Conservation (phyloP, 2,329 filamentous ascomycete genomes). For the Aspergillus sp. region DNA sequence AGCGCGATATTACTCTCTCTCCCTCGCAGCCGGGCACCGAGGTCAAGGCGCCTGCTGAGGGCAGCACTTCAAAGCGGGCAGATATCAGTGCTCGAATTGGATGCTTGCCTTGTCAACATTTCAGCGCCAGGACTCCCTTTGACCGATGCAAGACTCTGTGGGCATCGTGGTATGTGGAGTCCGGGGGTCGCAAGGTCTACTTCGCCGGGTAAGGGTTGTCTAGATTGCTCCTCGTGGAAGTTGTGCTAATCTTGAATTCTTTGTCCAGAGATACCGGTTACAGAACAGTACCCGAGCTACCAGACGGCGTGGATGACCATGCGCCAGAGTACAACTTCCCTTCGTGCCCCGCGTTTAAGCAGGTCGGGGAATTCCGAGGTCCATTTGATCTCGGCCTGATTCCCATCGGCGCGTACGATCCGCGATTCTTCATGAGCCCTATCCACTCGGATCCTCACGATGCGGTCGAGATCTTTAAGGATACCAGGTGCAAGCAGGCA, state of each 20-base stretch:
- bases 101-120: constrained; percentile 85
- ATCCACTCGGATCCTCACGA: constrained; percentile 89
- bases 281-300: constrained; percentile 70
- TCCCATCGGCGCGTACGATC: constrained; percentile 85
- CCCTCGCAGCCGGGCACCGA: constrained; percentile 33
- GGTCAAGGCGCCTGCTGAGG: constrained; percentile 33
- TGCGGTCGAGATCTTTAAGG: constrained; percentile 84
- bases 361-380: constrained; percentile 79
- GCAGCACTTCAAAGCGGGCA: constrained; percentile 25
- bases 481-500: constrained; percentile 76
- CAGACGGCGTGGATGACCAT: constrained; percentile 71
- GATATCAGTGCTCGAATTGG: constrained; percentile 73
- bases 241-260: constrained; percentile 19
- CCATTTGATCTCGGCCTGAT: constrained; percentile 92
- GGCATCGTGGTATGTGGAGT: constrained; percentile 82
- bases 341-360: constrained; percentile 78
- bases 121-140: constrained; percentile 68
- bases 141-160: constrained; percentile 81
- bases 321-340: constrained; percentile 69
- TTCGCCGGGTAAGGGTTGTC: constrained; percentile 67
- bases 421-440: constrained; percentile 68
- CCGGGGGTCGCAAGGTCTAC: constrained; percentile 77
- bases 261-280: constrained; percentile 82
- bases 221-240: background rate
- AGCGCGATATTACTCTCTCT: constrained; percentile 71